These are phyloP conservation scores for Aspergillus intermedius DNA, from an alignment of 2,329 filamentous ascomycete species.

Conservation along the genomic window DNA sequence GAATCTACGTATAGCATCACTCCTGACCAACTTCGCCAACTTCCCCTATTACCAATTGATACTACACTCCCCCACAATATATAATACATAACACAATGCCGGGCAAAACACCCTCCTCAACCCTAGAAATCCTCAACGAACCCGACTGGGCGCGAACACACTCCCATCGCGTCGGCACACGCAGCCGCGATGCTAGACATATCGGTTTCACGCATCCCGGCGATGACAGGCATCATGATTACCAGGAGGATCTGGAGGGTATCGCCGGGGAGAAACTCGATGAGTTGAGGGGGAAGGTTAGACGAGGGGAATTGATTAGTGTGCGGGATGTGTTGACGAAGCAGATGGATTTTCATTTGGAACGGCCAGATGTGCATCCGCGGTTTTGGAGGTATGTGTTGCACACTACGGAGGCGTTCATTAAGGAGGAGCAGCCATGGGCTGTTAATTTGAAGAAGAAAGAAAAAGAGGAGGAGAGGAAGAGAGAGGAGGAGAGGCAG, in stretches of 20 bases:
- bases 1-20: no score
- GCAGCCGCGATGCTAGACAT: not conserved
- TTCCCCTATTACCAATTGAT: no score
- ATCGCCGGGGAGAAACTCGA: not conserved
- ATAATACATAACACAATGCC: no score
- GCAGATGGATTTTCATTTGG: not conserved
- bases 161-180: not conserved
- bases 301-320: not conserved
- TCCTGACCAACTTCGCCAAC: no score
- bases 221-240: not conserved
- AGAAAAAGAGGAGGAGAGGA: no score
- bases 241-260: not conserved
- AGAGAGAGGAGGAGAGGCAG: no score
- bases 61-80: no score
- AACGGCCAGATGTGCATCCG: no score
- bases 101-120: no score
- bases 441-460: no score
- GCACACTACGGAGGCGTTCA: not conserved
- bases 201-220: not conserved
- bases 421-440: no score
- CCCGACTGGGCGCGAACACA: not conserved
- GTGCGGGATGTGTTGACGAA: not conserved
- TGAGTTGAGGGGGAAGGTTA: not conserved
- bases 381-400: no score
- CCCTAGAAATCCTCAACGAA: not conserved